Conservation (phyloP, 306 rosid species). For the Prunus kanzakura region DNA sequence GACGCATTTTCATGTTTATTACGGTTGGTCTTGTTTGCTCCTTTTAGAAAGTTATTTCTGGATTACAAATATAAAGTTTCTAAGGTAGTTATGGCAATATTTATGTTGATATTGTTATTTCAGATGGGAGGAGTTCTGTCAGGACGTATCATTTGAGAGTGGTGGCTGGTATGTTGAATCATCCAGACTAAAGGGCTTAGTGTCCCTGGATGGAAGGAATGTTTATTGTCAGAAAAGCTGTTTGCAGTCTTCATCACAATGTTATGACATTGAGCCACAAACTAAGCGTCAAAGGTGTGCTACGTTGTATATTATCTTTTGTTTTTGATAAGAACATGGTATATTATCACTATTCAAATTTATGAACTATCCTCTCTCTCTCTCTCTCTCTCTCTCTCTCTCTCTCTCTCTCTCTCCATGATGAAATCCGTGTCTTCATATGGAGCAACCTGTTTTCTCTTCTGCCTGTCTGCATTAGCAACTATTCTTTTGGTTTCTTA, state of each 20-base stretch:
- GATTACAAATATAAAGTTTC: conserved; percentile 10
- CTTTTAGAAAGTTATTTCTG: conserved; percentile 8
- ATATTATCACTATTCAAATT: conserved; percentile 8
- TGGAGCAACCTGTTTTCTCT: not conserved
- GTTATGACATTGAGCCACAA: conserved; percentile 44
- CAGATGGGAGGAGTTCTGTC: conserved; percentile 86
- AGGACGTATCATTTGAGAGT: conserved; percentile 70
- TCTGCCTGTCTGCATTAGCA: conserved; percentile 6
- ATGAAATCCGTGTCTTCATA: not conserved
- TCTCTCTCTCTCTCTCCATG: not conserved
- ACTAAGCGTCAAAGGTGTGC: conserved; percentile 42
- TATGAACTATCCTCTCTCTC: not conserved
- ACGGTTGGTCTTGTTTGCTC: conserved; percentile 48
- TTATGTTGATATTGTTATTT: conserved; percentile 24
- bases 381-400: not conserved
- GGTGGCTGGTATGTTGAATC: conserved; percentile 54
- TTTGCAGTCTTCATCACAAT: conserved; percentile 37
- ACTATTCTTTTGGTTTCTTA: conserved; percentile 14
- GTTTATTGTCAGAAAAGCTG: conserved; percentile 38
- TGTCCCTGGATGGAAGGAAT: conserved; percentile 23
- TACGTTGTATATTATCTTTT: conserved; percentile 24
- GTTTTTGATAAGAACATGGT: conserved; percentile 30
- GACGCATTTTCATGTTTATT: conserved; percentile 55
- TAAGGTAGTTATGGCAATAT: not conserved
- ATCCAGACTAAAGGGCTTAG: conserved; percentile 20